phyloP scores from a whole-genome alignment of 345 rosid genomes.

The Physaria fendleri region DNA sequence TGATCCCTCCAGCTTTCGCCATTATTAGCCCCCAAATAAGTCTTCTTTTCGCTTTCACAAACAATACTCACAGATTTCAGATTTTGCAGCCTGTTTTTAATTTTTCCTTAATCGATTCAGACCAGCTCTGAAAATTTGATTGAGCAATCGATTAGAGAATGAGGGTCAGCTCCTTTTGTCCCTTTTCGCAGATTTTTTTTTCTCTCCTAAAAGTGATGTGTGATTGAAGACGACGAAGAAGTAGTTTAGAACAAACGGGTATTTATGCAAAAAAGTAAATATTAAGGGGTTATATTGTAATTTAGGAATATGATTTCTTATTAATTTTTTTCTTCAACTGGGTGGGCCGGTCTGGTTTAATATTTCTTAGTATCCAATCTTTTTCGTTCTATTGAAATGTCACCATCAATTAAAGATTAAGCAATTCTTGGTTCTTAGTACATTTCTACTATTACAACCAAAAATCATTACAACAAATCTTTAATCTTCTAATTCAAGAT shows the following conservation, averaged over 20 bases:
- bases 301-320: neutral
- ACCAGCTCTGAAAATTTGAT: conserved; percentile 13
- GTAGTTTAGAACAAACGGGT: conserved; percentile 6
- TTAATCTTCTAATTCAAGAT: neutral
- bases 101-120: neutral
- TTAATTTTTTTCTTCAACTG: neutral
- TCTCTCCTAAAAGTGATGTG: neutral
- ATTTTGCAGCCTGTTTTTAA: conserved; percentile 4
- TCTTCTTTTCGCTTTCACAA: conserved; percentile 10
- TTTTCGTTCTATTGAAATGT: conserved; percentile 25
- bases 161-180: conserved; percentile 15
- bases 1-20: conserved; percentile 97
- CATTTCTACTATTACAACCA: neutral
- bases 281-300: neutral
- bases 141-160: no score
- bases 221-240: conserved; percentile 1
- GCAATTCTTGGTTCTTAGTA: neutral
- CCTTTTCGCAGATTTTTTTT: conserved; percentile 14
- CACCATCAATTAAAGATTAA: conserved; percentile 1
- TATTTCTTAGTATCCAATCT: conserved; percentile 17
- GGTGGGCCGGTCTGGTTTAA: conserved; percentile 14
- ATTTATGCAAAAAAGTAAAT: neutral
- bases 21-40: conserved; percentile 26
- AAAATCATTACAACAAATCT: conserved; percentile 5
- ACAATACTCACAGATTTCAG: conserved; percentile 9